phyloP scores from a whole-genome alignment of 805 yeast species.

The Torulaspora franciscae region DNA sequence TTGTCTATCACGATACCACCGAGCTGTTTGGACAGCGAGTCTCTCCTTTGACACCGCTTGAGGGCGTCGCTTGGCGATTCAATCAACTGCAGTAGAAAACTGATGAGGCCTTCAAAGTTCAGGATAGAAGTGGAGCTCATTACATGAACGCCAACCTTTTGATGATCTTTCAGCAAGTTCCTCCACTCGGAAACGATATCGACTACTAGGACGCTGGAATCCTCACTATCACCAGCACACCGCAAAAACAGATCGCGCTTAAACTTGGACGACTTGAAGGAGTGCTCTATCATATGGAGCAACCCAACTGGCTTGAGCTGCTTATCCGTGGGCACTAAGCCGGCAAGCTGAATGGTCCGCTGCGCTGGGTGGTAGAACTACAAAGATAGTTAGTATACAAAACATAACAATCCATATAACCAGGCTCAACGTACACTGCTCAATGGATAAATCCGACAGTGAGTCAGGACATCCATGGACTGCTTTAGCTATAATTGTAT shows the following conservation, averaged over 20 bases:
- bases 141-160: constrained; percentile 3
- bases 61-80: constrained; percentile 25
- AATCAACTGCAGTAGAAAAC: constrained; percentile 22
- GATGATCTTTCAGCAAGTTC: constrained; percentile 6
- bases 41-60: constrained; percentile 18
- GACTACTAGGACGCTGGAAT: constrained; percentile 17
- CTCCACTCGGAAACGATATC: constrained; percentile 27
- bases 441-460: constrained; percentile 30
- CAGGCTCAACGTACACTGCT: constrained; percentile 16
- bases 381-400: constrained; percentile 3
- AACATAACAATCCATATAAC: background rate
- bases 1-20: constrained; percentile 34
- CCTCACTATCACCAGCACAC: constrained; percentile 6
- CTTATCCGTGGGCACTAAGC: background rate
- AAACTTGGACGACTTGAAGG: constrained; percentile 19
- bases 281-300: constrained; percentile 28
- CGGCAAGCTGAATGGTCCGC: constrained; percentile 12
- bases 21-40: constrained; percentile 16
- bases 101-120: constrained; percentile 22
- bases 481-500: background rate
- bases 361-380: constrained; percentile 21
- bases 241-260: constrained; percentile 14
- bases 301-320: constrained; percentile 10
- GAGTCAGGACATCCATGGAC: constrained; percentile 30
- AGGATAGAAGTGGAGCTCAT: constrained; percentile 23